Conservation (phyloP, 1,139 yeast genomes). For the Saccharomyces uvarum region DNA sequence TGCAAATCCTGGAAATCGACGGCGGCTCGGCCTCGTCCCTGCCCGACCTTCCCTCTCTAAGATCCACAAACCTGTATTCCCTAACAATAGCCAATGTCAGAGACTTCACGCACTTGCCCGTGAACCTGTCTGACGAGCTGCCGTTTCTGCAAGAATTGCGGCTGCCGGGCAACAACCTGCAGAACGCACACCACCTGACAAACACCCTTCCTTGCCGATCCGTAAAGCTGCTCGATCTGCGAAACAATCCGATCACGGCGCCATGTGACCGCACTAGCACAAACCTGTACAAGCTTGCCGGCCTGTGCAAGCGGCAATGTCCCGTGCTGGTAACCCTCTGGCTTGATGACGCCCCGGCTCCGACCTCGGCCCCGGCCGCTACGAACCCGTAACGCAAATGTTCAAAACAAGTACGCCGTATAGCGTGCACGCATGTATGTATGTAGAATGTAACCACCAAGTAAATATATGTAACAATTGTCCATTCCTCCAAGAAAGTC, state of each 20-base stretch:
- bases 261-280: background rate
- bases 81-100: background rate
- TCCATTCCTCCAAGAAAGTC: too few species aligned
- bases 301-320: background rate
- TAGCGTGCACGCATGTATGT: background rate
- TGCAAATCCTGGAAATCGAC: slow-evolving; percentile 3
- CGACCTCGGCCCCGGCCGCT: background rate
- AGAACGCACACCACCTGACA: slow-evolving; percentile 3
- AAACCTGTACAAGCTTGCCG: background rate
- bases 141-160: slow-evolving; percentile 5
- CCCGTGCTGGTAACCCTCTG: background rate
- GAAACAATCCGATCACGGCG: slow-evolving; percentile 2
- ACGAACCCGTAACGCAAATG: background rate
- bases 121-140: background rate
- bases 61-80: background rate
- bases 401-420: background rate
- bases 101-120: slow-evolving; percentile 2
- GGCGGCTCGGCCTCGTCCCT: slow-evolving; percentile 3
- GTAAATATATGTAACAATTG: background rate
- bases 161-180: slow-evolving; percentile 1
- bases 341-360: background rate
- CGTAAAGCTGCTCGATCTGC: slow-evolving; percentile 1
- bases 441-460: background rate
- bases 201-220: slow-evolving; percentile 2
- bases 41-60: background rate